phyloP scores from a whole-genome alignment of 2,329 filamentous ascomycete species.

The Fusarium sp. region DNA sequence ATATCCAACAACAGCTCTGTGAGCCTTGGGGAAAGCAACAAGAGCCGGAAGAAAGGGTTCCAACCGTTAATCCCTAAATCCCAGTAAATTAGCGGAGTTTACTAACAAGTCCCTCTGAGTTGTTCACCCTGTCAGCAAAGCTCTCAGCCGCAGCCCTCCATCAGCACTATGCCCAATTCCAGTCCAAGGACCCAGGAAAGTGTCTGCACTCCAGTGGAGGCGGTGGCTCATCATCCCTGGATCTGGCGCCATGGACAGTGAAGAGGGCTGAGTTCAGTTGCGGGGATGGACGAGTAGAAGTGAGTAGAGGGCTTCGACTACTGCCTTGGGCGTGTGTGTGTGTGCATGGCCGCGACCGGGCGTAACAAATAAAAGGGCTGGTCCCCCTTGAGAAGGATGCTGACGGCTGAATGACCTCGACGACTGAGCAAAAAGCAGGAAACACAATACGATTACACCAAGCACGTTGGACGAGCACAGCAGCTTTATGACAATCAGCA shows the following conservation, averaged over 20 bases:
- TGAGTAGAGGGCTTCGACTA: conserved; percentile 25
- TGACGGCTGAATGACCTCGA: conserved; percentile 16
- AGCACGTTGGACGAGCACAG: conserved; percentile 28
- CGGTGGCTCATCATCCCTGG: conserved; percentile 43
- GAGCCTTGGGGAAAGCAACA: too few species aligned
- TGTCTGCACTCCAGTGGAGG: conserved; percentile 36
- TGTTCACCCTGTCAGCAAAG: conserved; percentile 35
- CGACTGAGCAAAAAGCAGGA: conserved; percentile 7
- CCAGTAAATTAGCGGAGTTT: background rate
- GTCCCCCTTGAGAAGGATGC: conserved; percentile 7
- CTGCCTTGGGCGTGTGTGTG: conserved; percentile 6
- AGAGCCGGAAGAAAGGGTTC: too few species aligned
- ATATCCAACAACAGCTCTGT: too few species aligned
- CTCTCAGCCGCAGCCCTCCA: conserved; percentile 45
- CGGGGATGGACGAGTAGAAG: conserved; percentile 30
- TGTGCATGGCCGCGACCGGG: conserved; percentile 9
- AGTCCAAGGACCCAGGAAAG: conserved; percentile 25
- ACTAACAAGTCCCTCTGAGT: conserved; percentile 29
- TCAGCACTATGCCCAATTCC: conserved; percentile 45
- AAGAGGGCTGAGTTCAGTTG: conserved; percentile 44
- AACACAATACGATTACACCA: background rate
- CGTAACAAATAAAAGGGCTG: conserved; percentile 39
- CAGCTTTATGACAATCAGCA: conserved; percentile 10
- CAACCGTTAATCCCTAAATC: too few species aligned
- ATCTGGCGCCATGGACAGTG: conserved; percentile 34